Percentiles rank a stretch among this genome's conserved stretches.
Conservation (phyloP, 164 flowering plant genomes). For the Umbellularia californica region DNA sequence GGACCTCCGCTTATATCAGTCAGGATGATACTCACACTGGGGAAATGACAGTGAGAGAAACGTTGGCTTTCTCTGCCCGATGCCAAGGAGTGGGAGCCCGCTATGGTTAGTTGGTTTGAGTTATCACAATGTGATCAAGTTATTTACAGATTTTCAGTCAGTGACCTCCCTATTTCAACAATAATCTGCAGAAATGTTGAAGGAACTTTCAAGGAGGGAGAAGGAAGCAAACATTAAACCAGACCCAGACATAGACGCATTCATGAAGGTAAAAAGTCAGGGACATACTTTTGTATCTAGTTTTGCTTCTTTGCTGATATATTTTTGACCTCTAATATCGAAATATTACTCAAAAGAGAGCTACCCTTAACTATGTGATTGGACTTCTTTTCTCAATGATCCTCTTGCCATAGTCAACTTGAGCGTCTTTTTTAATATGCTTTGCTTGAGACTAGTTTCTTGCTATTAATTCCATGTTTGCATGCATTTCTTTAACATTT, state of each 20-base stretch:
- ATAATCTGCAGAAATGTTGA: conserved; percentile 35
- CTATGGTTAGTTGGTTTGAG: conserved; percentile 26
- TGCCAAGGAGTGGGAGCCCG: conserved; percentile 63
- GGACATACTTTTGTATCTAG: not conserved
- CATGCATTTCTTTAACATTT: too few species aligned
- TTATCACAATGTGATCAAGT: too few species aligned
- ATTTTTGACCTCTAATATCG: not conserved
- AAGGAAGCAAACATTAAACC: conserved; percentile 49
- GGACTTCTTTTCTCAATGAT: not conserved
- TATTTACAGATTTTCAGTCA: not conserved
- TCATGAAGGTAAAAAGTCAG: conserved; percentile 1
- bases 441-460: too few species aligned
- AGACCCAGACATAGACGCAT: conserved; percentile 53
- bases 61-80: conserved; percentile 55
- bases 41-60: conserved; percentile 58
- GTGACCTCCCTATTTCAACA: not conserved
- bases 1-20: conserved; percentile 61
- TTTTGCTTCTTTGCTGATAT: not conserved
- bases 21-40: conserved; percentile 60
- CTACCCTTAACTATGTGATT: not conserved
- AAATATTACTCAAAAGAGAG: not conserved
- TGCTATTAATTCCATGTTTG: too few species aligned
- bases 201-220: conserved; percentile 49
- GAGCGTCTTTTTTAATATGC: too few species aligned
- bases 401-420: not conserved